Evolutionary conservation across 495 filamentous ascomycete species (phyloP), one percentile per base, ranked within the genome.

Genomic region (Penicillium manginii): DNA sequence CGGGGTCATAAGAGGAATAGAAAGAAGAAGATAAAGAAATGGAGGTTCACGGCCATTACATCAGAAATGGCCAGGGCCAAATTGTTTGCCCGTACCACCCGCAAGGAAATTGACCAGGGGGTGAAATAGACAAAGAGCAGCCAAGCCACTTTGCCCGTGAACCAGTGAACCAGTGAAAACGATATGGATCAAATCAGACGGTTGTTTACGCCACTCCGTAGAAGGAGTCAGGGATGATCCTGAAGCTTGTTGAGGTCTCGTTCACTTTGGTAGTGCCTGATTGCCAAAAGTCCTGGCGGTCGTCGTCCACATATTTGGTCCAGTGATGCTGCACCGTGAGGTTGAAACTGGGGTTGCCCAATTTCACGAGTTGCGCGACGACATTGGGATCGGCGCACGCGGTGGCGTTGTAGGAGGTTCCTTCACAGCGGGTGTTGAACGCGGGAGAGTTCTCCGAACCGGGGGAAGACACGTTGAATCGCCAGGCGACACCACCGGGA

Each of bases 341-440:
- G 37, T 70, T 73, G 72, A 72, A 78, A 14, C 37, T 17, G 4
- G 71, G 70, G 50, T 72, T 59, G 1, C 32, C 43, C 19, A 61
- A 46, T 10, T 70, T 54, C 2, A 45, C 55, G 49, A 79, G 59
- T 4, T 55, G 60, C 0, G 76, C 64, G 4, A 60, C 62, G 51
- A 78, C 60, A 26, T 63, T 59, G 19, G 52, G 52, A 60, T 75
- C 55, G 32, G 63, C 58, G 54, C 75, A 78, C 35, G 33, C 60
- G 17, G 66, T 70, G 1, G 55, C 47, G 26, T 73, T 54, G 29
- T 32, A 46, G 11, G 64, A 61, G n/a, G 58, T 60, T n/a, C 75
- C 74, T 32, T 67, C 62, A 66, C 77, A 80, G 55, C 66, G 64
- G 29, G 76, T 76, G 51, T 68, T 68, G 68, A 80, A 80, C 22